Conservation (phyloP, 768 basidiomycete genomes). For the Lentinula raphanica region DNA sequence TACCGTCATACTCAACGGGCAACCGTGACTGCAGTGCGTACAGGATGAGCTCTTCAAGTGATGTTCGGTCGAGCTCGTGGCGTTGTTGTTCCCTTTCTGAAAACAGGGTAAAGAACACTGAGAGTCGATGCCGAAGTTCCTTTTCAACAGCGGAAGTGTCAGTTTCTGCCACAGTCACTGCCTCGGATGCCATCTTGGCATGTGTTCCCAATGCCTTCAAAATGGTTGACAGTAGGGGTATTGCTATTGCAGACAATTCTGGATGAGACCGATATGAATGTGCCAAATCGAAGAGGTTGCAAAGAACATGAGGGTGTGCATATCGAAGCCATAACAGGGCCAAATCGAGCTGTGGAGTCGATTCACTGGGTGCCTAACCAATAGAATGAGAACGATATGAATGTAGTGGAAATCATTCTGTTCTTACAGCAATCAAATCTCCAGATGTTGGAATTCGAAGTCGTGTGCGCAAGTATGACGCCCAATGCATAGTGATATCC, state of each 20-base stretch:
- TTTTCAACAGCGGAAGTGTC: neutral
- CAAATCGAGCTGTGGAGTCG: constrained; percentile 16
- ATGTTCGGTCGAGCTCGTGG: constrained; percentile 25
- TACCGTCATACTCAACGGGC: constrained; percentile 32
- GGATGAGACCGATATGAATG: neutral
- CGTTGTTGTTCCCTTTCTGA: neutral
- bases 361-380: neutral
- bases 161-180: no score
- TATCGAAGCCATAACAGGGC: constrained; percentile 53
- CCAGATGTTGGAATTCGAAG: neutral
- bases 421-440: neutral
- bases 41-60: constrained; percentile 47
- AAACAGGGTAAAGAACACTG: neutral
- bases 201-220: neutral
- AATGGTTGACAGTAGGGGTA: neutral
- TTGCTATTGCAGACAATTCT: neutral
- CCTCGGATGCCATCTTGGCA: neutral
- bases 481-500: neutral
- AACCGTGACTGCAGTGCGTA: constrained; percentile 32
- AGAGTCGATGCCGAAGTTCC: neutral
- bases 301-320: constrained; percentile 36
- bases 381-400: no score
- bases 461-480: neutral
- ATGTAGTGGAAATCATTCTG: no score
- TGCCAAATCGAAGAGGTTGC: constrained; percentile 39